These are phyloP conservation scores for Saccharomycopsis guyanensis DNA, from an alignment of 805 yeast species.

Conservation along the genomic window DNA sequence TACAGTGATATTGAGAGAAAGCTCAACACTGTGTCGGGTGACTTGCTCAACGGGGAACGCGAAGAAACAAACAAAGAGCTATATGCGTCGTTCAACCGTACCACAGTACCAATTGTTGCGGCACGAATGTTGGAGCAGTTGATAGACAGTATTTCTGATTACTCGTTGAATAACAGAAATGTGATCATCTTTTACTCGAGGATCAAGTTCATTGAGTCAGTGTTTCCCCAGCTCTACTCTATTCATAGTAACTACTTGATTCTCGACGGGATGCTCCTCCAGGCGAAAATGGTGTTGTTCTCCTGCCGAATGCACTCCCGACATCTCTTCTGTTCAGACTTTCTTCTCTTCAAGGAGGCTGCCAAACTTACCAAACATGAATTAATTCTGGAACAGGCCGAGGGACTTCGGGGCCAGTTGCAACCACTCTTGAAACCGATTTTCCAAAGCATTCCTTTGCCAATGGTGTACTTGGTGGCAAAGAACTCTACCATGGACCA, in stretches of 20 bases:
- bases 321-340: slow-evolving; percentile 8
- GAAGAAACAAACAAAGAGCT: neutral
- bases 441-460: slow-evolving; percentile 3
- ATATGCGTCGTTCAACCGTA: neutral
- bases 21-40: neutral
- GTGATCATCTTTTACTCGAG: slow-evolving; percentile 4
- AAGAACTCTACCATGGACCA: neutral
- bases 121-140: slow-evolving; percentile 8
- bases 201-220: slow-evolving; percentile 4
- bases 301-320: slow-evolving; percentile 4
- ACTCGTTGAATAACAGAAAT: slow-evolving; percentile 6
- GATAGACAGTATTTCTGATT: slow-evolving; percentile 5
- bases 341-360: slow-evolving; percentile 8
- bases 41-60: neutral
- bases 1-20: slow-evolving; percentile 5
- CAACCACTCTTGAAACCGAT: neutral
- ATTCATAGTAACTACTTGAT: neutral
- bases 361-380: neutral
- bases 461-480: slow-evolving; percentile 3
- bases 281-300: neutral
- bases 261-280: neutral
- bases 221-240: neutral
- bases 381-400: neutral
- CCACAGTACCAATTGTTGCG: neutral
- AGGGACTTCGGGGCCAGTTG: neutral